phyloP scores from a whole-genome alignment of 2,329 filamentous ascomycete genomes.

The Tolypocladium tropicale region DNA sequence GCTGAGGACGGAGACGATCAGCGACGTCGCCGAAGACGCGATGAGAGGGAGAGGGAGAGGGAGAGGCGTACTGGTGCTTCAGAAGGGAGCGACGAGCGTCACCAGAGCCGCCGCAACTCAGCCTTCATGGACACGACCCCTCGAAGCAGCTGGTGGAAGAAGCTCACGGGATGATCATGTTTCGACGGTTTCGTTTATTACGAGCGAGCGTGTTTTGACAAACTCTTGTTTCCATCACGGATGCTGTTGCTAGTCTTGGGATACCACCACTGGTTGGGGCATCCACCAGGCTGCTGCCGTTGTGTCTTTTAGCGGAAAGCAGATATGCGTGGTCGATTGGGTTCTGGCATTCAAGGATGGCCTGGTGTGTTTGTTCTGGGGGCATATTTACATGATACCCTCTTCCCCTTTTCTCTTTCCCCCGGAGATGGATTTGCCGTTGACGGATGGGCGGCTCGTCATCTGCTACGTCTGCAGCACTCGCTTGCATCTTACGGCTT shows the following conservation, averaged over 20 bases:
- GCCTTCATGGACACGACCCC: conserved; percentile 36
- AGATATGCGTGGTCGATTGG: background rate
- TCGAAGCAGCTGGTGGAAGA: conserved; percentile 50
- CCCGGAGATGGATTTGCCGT: background rate
- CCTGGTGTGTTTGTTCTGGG: background rate
- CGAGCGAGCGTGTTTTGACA: conserved; percentile 8
- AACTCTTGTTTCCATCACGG: background rate
- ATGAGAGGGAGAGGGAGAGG: conserved; percentile 29
- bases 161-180: conserved; percentile 31
- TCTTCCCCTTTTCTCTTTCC: background rate
- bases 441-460: background rate
- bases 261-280: background rate
- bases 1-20: conserved; percentile 34
- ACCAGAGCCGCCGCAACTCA: conserved; percentile 28
- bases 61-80: conserved; percentile 21
- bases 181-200: background rate
- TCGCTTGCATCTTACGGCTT: background rate
- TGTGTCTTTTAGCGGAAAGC: background rate
- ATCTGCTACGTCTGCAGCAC: background rate
- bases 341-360: background rate
- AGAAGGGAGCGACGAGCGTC: conserved; percentile 34
- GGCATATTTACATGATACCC: background rate
- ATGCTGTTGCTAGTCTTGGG: background rate
- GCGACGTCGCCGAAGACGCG: conserved; percentile 33
- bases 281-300: background rate